Conservation (phyloP, 176 grass and related monocot species). For the Aegilops umbellulata region DNA sequence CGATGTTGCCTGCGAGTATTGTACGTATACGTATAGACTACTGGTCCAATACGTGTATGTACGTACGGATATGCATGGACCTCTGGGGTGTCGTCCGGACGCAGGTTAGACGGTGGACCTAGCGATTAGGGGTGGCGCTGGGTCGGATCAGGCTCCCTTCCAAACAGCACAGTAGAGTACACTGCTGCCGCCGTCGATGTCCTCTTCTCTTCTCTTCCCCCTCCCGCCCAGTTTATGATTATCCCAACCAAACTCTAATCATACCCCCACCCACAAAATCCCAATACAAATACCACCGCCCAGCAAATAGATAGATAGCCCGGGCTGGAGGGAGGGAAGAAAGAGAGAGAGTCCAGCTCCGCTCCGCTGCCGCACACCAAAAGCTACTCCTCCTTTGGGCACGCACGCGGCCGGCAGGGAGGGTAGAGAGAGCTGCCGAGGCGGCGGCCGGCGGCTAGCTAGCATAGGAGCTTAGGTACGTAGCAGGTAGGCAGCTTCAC, state of each 20-base stretch:
- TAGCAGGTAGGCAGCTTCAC: not conserved
- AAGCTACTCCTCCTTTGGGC: slow-evolving; percentile 32
- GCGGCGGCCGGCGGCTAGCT: not conserved
- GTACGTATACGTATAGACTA: too few relatives aligned
- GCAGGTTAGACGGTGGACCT: slow-evolving; percentile 40
- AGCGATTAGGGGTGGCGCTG: slow-evolving; percentile 7
- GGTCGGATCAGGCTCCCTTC: slow-evolving; percentile 7
- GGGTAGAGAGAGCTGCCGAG: not conserved
- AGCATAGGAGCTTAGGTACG: not conserved
- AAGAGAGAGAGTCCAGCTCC: not conserved
- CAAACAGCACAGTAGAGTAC: slow-evolving; percentile 38
- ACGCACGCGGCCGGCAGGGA: not conserved
- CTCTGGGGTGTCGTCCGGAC: not conserved
- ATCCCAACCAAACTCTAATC: slow-evolving; percentile 52
- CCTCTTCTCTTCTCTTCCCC: not conserved
- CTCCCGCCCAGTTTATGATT: slow-evolving; percentile 36
- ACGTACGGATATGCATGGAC: not conserved
- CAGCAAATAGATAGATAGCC: slow-evolving; percentile 54
- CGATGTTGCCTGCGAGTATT: not conserved
- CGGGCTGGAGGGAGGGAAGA: not conserved
- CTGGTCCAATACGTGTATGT: not conserved
- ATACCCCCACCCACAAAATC: slow-evolving; percentile 41
- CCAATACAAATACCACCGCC: slow-evolving; percentile 54
- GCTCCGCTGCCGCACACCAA: slow-evolving; percentile 8
- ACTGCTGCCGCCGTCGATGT: slow-evolving; percentile 39